Conservation (phyloP, 345 rosid genomes). For the Citrus inodora region DNA sequence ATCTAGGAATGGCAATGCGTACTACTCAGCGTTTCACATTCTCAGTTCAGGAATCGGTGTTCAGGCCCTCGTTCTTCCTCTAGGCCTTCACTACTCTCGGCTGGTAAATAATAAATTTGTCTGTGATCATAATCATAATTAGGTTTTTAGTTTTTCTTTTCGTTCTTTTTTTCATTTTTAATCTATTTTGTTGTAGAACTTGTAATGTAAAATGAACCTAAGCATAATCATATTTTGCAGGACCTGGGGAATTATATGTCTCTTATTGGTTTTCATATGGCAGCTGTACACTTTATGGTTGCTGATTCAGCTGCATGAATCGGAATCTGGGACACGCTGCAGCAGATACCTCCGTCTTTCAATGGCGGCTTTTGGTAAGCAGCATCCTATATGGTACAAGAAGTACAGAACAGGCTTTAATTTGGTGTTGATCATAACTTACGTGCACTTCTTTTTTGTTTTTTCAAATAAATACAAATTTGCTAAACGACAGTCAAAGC, state of each 20-base stretch:
- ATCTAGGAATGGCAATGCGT: conserved; percentile 54
- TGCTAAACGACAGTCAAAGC: no score
- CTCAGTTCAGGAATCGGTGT: conserved; percentile 51
- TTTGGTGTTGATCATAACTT: no score
- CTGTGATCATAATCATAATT: not conserved
- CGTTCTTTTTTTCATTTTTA: not conserved
- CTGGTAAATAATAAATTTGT: conserved; percentile 23
- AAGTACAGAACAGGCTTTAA: no score
- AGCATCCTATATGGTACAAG: no score
- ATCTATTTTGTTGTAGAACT: no score
- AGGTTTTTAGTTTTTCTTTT: not conserved
- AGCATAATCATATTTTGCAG: conserved; percentile 23
- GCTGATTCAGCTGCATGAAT: conserved; percentile 55
- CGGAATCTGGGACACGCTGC: conserved; percentile 42
- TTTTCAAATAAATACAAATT: no score
- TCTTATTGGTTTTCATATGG: conserved; percentile 47
- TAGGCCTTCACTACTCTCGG: conserved; percentile 53
- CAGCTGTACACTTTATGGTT: conserved; percentile 57
- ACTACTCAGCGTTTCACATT: conserved; percentile 52
- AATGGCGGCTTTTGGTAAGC: conserved; percentile 56
- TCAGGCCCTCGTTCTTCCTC: conserved; percentile 64
- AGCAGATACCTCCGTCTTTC: conserved; percentile 58
- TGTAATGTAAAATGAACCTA: not conserved
- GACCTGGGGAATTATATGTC: conserved; percentile 45
- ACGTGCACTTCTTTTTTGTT: no score